Percentiles rank a stretch among this genome's conserved stretches.
Evolutionary conservation across 441 rosid species (phyloP).

Genomic region (Corymbia citriodora): DNA sequence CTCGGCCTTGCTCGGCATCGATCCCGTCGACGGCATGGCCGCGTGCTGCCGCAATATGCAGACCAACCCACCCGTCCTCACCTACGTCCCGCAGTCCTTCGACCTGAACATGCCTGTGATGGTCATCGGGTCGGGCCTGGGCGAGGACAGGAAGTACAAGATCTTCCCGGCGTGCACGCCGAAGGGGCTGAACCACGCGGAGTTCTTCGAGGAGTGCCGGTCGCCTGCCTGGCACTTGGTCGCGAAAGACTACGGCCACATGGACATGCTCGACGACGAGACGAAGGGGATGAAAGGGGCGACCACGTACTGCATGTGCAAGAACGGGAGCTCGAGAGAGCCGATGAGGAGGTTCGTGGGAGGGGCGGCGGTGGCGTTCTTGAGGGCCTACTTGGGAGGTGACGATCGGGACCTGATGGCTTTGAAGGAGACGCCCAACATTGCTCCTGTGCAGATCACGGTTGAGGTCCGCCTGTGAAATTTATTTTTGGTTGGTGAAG

Average conservation of each 20-base stretch:
- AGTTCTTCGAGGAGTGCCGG: no score
- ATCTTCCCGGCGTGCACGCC: no score
- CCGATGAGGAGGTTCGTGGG: conserved; percentile 85
- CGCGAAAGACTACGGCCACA: conserved; percentile 49
- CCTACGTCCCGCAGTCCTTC: no score
- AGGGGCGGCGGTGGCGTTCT: conserved; percentile 58
- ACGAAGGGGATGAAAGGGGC: conserved; percentile 24
- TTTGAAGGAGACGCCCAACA: neutral
- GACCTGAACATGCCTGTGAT: no score
- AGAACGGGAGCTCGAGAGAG: conserved; percentile 63
- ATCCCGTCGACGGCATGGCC: neutral
- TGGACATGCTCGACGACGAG: conserved; percentile 79
- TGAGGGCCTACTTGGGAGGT: conserved; percentile 9
- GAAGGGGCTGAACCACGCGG: no score
- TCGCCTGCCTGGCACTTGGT: no score
- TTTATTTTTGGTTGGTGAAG: no score
- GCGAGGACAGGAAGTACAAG: neutral
- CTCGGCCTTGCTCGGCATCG: conserved; percentile 64
- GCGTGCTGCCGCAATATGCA: no score
- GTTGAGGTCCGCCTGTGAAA: neutral
- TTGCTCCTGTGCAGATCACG: neutral
- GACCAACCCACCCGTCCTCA: no score
- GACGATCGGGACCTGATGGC: conserved; percentile 11
- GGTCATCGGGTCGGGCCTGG: neutral
- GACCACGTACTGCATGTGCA: neutral